phyloP scores from a whole-genome alignment of 768 basidiomycete species.

The Scleroderma citrinum region DNA sequence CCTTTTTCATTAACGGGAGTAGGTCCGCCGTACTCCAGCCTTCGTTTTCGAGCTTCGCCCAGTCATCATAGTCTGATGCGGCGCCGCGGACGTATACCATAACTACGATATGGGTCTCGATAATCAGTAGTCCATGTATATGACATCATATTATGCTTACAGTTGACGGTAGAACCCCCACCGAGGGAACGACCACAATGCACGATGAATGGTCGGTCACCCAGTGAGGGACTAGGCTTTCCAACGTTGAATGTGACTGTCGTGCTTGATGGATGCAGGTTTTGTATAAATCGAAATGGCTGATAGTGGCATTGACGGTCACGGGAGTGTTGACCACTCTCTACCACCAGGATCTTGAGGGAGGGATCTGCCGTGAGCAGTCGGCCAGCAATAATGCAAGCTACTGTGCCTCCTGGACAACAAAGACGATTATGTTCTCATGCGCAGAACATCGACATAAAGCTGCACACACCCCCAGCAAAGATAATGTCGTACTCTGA shows the following conservation, averaged over 20 bases:
- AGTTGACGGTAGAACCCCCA: slow-evolving; percentile 21
- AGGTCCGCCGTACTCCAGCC: slow-evolving; percentile 23
- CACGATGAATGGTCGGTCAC: slow-evolving; percentile 10
- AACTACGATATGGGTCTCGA: slow-evolving; percentile 2
- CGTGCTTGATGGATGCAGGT: slow-evolving; percentile 13
- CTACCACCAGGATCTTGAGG: slow-evolving; percentile 23
- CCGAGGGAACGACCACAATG: slow-evolving; percentile 19
- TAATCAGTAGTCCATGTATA: neutral
- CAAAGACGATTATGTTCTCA: no score
- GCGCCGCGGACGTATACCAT: slow-evolving; percentile 18
- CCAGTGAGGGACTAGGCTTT: slow-evolving; percentile 10
- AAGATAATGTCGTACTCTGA: slow-evolving; percentile 42
- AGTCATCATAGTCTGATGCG: slow-evolving; percentile 25
- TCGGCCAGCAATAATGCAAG: slow-evolving; percentile 24
- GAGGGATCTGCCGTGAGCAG: slow-evolving; percentile 19
- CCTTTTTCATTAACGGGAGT: slow-evolving; percentile 23
- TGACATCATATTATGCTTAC: slow-evolving; percentile 2
- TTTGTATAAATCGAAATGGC: slow-evolving; percentile 12
- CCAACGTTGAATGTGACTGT: slow-evolving; percentile 10
- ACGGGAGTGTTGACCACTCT: slow-evolving; percentile 18
- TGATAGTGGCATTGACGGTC: slow-evolving; percentile 15
- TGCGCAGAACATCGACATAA: neutral
- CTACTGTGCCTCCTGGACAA: slow-evolving; percentile 21
- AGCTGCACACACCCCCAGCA: slow-evolving; percentile 41
- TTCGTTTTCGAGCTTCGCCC: slow-evolving; percentile 16